Percentiles rank a stretch among this genome's conserved stretches.
Conservation (phyloP, 2,329 filamentous ascomycete species). For the Arthrinium phaeospermum region DNA sequence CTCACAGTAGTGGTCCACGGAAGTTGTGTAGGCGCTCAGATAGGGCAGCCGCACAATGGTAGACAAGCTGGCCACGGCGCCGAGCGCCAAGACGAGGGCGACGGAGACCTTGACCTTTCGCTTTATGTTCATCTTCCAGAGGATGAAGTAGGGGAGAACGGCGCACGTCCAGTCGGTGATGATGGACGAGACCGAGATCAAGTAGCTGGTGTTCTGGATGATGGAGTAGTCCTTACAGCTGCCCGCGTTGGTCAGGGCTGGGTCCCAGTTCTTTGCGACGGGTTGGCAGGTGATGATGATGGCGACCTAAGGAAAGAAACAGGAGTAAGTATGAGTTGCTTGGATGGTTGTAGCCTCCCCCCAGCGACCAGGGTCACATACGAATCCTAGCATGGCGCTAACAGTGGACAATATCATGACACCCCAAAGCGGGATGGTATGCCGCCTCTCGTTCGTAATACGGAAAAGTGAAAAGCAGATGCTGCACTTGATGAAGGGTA, state of each 20-base stretch:
- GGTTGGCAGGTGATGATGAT: conserved; percentile 18
- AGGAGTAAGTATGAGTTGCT: neutral
- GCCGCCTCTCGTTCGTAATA: neutral
- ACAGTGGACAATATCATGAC: conserved; percentile 12
- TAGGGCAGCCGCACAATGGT: conserved; percentile 21
- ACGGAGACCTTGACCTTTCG: conserved; percentile 50
- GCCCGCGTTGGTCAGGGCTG: neutral
- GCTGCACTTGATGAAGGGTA: conserved; percentile 20
- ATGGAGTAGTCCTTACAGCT: neutral
- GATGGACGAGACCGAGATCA: conserved; percentile 20
- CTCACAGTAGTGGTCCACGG: conserved; percentile 8
- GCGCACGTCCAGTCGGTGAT: conserved; percentile 23
- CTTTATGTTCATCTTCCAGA: conserved; percentile 21
- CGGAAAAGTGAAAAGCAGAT: conserved; percentile 20
- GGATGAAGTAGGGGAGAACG: conserved; percentile 19
- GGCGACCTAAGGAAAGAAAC: neutral
- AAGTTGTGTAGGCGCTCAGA: neutral
- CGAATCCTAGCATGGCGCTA: conserved; percentile 16
- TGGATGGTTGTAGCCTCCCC: no score
- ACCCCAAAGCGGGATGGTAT: neutral
- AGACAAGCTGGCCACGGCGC: conserved; percentile 33
- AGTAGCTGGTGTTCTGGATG: conserved; percentile 18
- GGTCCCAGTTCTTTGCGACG: conserved; percentile 18
- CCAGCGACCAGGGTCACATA: neutral
- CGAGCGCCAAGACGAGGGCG: conserved; percentile 48